Percentiles rank a stretch among this genome's conserved stretches.
These are phyloP conservation scores for Hysterium pulicare DNA, from an alignment of 2,329 filamentous ascomycete genomes.

Conservation along the genomic window DNA sequence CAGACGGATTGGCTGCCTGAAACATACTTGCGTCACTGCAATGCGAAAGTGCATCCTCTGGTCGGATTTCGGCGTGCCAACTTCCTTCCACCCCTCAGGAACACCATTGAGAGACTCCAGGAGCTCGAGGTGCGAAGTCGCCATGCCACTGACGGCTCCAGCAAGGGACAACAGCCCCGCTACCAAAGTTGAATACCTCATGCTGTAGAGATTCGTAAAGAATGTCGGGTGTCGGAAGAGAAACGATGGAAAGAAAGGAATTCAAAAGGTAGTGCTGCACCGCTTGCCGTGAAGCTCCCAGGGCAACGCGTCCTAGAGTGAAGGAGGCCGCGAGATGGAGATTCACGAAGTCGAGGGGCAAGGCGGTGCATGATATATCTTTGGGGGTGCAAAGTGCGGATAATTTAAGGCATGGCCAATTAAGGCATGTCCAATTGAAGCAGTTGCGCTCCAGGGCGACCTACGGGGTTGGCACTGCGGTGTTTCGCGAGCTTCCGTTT, in stretches of 20 bases:
- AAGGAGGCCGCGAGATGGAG: not conserved
- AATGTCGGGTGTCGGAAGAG: not conserved
- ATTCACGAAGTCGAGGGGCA: not conserved
- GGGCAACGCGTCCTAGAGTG: not conserved
- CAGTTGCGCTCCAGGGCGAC: no score
- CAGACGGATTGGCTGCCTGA: not conserved
- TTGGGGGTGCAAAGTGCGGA: no score
- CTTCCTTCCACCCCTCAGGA: slow-evolving; percentile 35
- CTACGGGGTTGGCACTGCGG: no score
- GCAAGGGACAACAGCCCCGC: slow-evolving; percentile 32
- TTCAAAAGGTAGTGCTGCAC: not conserved
- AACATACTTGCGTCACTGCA: slow-evolving; percentile 36
- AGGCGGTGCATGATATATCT: slow-evolving; percentile 1
- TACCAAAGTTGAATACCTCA: slow-evolving; percentile 28
- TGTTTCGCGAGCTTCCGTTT: slow-evolving; percentile 5
- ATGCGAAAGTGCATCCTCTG: slow-evolving; percentile 38
- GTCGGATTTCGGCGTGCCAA: slow-evolving; percentile 28
- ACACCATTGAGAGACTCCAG: slow-evolving; percentile 32
- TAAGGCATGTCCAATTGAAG: no score
- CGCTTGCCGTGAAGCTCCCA: not conserved
- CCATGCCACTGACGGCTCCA: slow-evolving; percentile 22
- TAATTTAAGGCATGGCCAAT: no score
- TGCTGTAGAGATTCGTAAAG: slow-evolving; percentile 6
- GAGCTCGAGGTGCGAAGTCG: slow-evolving; percentile 24
- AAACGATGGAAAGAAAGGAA: not conserved